Base-by-base conservation (phyloP, 495 filamentous ascomycete genomes). In the Penicillium psychrofluorescens region DNA sequence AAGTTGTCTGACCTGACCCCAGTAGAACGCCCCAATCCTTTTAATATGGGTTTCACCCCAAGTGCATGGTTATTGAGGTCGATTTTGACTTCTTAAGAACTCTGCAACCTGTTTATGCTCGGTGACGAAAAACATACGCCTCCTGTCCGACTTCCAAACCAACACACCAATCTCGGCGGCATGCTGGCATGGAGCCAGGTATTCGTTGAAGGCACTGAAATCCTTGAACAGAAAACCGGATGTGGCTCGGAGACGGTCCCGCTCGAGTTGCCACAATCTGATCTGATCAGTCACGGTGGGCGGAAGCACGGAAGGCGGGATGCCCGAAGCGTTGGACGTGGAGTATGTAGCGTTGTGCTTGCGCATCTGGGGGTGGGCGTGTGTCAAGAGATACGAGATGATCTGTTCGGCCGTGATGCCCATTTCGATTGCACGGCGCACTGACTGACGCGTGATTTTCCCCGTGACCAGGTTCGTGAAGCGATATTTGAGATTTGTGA, bases 281-380 rank as follows among this genome's bases (percentile, higher is more conserved):
- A 98, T 96, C 68, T 98, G 92, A 70, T 98, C 92, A 35, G 96
- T 87, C 22, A 98, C 94, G 0, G 94, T 97, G 2, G 92, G 88
- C 2, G 94, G 92, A 1, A 97, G 72, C 7, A 95, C 71, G 11
- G 86, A 82, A 8, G 51, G 61, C 2, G 56, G 62, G 11, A 70
- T 49, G 2, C 68, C 62, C 5, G 63, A 46, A 16, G 56, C 54
- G 42, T 58, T 70, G 7, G 58, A 55, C 15, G 65, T 65, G 12
- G 74, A 69, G 8, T 77, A 68, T 40, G 59, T 63, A 2, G 67
- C 62, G 12, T 75, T 75, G 44, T 77, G 70, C 48, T 87, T 88
- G 36, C 79, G 77, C 80, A 97, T 85, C 53, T 96, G 85, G 29
- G 90, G 85, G 62, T 98, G 92, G 0, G 94, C 92, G 63, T 98